phyloP scores from a whole-genome alignment of 345 rosid genomes.

The Pistacia vera region DNA sequence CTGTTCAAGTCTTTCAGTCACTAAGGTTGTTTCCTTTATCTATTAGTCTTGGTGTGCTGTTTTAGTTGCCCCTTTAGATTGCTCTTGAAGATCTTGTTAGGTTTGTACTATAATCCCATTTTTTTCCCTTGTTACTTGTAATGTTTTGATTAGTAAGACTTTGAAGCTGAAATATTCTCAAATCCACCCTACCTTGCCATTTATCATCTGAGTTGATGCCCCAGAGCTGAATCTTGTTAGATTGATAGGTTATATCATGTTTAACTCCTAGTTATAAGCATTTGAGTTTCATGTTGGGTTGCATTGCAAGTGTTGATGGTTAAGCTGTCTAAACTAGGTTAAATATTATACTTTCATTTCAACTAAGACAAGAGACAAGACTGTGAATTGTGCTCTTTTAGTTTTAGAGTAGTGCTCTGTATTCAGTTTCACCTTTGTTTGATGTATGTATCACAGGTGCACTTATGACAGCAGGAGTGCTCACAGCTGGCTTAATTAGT shows the following conservation, averaged over 20 bases:
- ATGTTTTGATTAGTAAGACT: neutral
- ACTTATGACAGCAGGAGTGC: slow-evolving; percentile 90
- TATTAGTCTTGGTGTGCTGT: neutral
- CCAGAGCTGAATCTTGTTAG: neutral
- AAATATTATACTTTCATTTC: neutral
- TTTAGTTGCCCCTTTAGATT: neutral
- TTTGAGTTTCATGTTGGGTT: neutral
- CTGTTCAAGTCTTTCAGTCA: neutral
- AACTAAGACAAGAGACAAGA: neutral
- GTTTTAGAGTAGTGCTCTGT: neutral
- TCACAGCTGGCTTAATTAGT: slow-evolving; percentile 92
- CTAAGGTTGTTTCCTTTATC: neutral
- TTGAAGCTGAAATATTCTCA: neutral
- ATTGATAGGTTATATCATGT: neutral
- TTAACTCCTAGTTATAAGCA: neutral
- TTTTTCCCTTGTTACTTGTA: neutral
- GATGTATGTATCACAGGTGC: slow-evolving; percentile 58
- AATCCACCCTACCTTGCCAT: neutral
- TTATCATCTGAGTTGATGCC: neutral
- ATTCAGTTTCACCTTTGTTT: slow-evolving; percentile 3
- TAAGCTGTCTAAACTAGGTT: neutral
- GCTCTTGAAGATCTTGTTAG: neutral
- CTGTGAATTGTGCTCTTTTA: neutral
- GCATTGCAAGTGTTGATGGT: neutral
- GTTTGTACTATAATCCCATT: neutral